Conservation (phyloP, 1,284 basidiomycete species). For the Pseudozyma thailandica region DNA sequence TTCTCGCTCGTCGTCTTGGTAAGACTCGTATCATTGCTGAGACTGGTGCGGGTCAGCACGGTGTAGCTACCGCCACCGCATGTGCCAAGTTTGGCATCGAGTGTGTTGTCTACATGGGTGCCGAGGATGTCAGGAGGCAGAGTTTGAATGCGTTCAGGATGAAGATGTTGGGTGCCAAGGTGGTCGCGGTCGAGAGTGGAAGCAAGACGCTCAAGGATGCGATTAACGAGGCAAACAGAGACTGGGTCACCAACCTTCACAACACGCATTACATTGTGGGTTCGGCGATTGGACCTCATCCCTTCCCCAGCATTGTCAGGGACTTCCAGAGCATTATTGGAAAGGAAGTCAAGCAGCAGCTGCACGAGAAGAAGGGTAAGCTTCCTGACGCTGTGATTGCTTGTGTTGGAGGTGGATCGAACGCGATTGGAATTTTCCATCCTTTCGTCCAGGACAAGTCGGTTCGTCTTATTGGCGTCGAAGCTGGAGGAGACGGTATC, state of each 20-base stretch:
- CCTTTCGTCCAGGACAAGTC: conserved; percentile 60
- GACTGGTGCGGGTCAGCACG: conserved; percentile 98
- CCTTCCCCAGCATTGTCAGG: conserved; percentile 97
- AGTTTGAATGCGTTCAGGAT: conserved; percentile 98
- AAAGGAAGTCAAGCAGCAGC: conserved; percentile 90
- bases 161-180: conserved; percentile 91
- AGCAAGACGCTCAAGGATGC: conserved; percentile 92
- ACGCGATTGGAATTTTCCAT: conserved; percentile 81
- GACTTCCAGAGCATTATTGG: conserved; percentile 98
- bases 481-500: conserved; percentile 76
- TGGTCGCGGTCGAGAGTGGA: conserved; percentile 88
- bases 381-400: conserved; percentile 94
- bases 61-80: conserved; percentile 97
- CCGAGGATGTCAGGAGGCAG: conserved; percentile 96
- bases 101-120: conserved; percentile 97
- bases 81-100: conserved; percentile 96
- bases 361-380: conserved; percentile 79
- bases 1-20: conserved; percentile 89
- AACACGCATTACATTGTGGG: conserved; percentile 95
- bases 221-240: conserved; percentile 72
- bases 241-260: conserved; percentile 94
- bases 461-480: conserved; percentile 65
- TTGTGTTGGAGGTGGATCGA: conserved; percentile 96
- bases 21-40: conserved; percentile 98
- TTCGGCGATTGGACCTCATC: conserved; percentile 96